Conservation (phyloP, 2,329 filamentous ascomycete species). For the Trichoderma koningiopsis region DNA sequence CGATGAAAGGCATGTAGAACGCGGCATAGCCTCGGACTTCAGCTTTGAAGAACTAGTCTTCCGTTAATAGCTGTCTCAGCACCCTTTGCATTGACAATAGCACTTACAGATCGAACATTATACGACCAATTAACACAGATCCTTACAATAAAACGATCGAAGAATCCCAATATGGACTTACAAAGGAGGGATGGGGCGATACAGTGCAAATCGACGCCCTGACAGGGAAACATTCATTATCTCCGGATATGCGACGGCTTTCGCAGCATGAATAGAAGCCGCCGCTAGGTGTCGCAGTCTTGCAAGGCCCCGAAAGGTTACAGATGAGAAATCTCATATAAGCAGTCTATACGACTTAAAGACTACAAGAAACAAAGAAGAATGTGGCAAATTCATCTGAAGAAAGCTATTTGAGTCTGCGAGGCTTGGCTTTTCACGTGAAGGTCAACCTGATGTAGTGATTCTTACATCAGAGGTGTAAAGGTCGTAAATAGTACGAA, state of each 20-base stretch:
- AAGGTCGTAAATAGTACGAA: neutral
- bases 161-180: slow-evolving; percentile 26
- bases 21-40: slow-evolving; percentile 9
- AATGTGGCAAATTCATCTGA: slow-evolving; percentile 3
- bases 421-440: neutral
- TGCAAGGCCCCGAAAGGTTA: slow-evolving; percentile 2
- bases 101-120: neutral
- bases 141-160: slow-evolving; percentile 37
- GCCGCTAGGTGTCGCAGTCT: slow-evolving; percentile 22
- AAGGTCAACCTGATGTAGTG: neutral
- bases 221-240: slow-evolving; percentile 56
- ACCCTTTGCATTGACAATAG: slow-evolving; percentile 16
- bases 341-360: neutral
- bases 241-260: slow-evolving; percentile 25
- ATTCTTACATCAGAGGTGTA: slow-evolving; percentile 10
- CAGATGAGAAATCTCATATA: slow-evolving; percentile 15
- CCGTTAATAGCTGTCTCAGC: slow-evolving; percentile 8
- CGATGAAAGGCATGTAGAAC: neutral
- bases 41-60: neutral
- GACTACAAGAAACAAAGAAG: slow-evolving; percentile 4
- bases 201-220: slow-evolving; percentile 61
- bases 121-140: slow-evolving; percentile 30
- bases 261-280: slow-evolving; percentile 21
- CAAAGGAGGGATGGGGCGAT: slow-evolving; percentile 50
- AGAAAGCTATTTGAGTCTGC: slow-evolving; percentile 14